Evolutionary conservation across 345 rosid species (phyloP).

Genomic region (Acer saccharum): DNA sequence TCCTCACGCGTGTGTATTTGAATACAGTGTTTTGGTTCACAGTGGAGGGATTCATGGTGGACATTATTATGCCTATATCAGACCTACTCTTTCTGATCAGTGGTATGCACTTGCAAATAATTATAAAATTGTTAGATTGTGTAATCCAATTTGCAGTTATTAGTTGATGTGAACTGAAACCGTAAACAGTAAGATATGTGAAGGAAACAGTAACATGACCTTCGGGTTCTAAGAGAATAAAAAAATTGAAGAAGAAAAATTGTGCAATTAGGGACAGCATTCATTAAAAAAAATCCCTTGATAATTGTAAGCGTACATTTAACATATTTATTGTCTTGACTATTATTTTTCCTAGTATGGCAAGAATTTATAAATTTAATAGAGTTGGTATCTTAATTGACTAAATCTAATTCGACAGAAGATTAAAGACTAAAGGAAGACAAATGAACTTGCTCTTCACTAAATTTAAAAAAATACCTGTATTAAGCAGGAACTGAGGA

Average conservation of each 20-base stretch:
- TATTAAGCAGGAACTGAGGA: neutral
- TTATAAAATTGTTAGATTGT: neutral
- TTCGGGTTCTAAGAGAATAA: too few species aligned
- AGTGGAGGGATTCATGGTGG: conserved; percentile 99
- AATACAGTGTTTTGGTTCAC: conserved; percentile 90
- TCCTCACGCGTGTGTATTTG: conserved; percentile 27
- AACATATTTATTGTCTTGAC: too few species aligned
- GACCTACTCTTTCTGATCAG: conserved; percentile 93
- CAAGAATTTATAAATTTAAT: neutral
- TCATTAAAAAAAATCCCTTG: too few species aligned
- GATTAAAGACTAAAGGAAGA: neutral
- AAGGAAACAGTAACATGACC: too few species aligned
- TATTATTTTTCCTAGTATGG: neutral
- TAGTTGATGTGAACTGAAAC: too few species aligned
- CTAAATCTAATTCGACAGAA: neutral
- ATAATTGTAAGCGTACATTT: too few species aligned
- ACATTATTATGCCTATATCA: conserved; percentile 95
- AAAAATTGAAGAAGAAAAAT: too few species aligned
- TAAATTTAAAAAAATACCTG: neutral
- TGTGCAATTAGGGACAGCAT: too few species aligned
- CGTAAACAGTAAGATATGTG: too few species aligned
- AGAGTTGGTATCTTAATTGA: neutral
- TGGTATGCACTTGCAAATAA: conserved; percentile 50
- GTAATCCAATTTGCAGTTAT: neutral
- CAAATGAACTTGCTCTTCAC: neutral